Percentiles rank a stretch among this genome's conserved stretches.
Conservation (phyloP, 2,329 filamentous ascomycete genomes). For the Colletotrichum sp. region DNA sequence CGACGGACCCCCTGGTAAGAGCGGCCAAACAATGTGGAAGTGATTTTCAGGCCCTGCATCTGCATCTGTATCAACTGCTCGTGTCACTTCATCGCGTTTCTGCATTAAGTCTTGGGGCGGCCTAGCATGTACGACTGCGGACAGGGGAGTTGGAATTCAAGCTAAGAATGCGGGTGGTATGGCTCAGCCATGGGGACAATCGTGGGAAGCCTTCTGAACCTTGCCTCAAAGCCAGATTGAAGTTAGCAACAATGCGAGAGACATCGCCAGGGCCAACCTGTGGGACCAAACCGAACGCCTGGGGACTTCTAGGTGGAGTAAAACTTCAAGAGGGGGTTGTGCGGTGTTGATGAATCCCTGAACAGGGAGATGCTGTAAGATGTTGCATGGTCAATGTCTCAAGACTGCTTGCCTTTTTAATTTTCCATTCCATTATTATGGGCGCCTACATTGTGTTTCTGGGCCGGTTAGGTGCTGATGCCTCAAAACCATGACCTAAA, state of each 20-base stretch:
- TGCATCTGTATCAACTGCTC: background rate
- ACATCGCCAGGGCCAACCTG: background rate
- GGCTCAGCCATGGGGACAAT: background rate
- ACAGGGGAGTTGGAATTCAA: background rate
- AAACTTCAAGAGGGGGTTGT: background rate
- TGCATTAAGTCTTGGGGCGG: background rate
- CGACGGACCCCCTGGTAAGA: background rate
- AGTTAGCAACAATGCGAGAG: background rate
- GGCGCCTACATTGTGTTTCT: background rate
- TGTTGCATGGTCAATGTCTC: background rate
- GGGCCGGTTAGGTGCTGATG: background rate
- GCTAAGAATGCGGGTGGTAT: background rate
- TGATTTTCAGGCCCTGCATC: background rate
- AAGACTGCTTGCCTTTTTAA: background rate
- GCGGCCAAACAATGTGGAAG: background rate
- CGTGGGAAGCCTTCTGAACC: background rate
- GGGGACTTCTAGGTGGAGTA: background rate
- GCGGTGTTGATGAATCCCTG: background rate
- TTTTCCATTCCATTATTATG: background rate
- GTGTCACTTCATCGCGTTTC: background rate
- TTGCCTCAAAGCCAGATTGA: background rate
- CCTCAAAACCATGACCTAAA: background rate
- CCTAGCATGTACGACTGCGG: background rate
- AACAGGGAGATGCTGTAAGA: background rate
- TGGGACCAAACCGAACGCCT: background rate